Percentiles rank a stretch among this genome's conserved stretches.
These are phyloP conservation scores for Saccharomycopsis javanensis DNA, from an alignment of 805 yeast genomes.

Conservation along the genomic window DNA sequence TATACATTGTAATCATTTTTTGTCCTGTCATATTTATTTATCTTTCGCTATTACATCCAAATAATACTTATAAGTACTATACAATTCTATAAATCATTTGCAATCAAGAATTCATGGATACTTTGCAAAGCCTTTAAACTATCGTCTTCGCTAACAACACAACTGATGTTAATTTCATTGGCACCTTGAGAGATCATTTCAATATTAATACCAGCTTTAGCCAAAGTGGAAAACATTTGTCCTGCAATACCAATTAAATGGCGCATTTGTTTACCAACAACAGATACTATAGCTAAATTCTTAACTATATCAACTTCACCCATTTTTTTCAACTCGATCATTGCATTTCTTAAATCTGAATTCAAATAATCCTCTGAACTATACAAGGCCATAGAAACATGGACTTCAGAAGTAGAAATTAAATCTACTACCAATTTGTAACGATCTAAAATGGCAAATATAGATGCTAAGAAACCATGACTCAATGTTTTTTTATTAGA, in stretches of 20 bases:
- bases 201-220: slow-evolving; percentile 84
- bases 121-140: slow-evolving; percentile 78
- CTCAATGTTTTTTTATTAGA: slow-evolving; percentile 87
- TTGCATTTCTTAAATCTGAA: slow-evolving; percentile 55
- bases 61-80: no score
- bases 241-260: slow-evolving; percentile 96
- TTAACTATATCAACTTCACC: slow-evolving; percentile 87
- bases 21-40: no score
- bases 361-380: slow-evolving; percentile 53
- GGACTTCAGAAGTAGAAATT: slow-evolving; percentile 95
- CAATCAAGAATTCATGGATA: slow-evolving; percentile 39
- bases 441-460: slow-evolving; percentile 77
- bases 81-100: neutral
- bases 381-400: slow-evolving; percentile 95
- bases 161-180: slow-evolving; percentile 91
- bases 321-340: slow-evolving; percentile 64
- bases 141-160: slow-evolving; percentile 80
- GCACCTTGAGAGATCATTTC: slow-evolving; percentile 99
- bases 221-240: slow-evolving; percentile 88
- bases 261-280: slow-evolving; percentile 96
- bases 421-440: slow-evolving; percentile 85
- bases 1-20: no score
- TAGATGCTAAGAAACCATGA: slow-evolving; percentile 90
- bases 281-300: slow-evolving; percentile 81
- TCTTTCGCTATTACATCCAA: no score